Evolutionary conservation across 768 basidiomycete species (phyloP), one percentile per base, ranked within the genome.

Genomic region (Lentinula lateritia): DNA sequence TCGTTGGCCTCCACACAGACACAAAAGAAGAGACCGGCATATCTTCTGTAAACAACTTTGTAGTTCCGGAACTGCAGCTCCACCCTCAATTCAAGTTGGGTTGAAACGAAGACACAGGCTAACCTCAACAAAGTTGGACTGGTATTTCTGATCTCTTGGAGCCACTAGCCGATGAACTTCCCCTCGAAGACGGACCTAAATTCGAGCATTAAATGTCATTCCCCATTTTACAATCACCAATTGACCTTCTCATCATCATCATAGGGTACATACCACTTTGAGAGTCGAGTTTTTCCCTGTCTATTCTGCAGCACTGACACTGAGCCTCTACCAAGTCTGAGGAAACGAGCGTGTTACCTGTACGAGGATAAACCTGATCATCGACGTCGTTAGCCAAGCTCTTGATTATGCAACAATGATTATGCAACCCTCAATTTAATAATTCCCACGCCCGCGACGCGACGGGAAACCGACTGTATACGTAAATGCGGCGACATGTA

Each of bases 241-340:
- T 68, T 36, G 50, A 93, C 93, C 88, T 98, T 99, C 81, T 98
- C 97, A 67, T 99, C 97, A 70, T 99, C 97, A 67, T 98, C 95
- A 67, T 95, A 98, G 1, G 97, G 97, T 32, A 93, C 93, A 78
- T 98, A 98, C 96, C 96, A 99, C 75, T 98, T 98, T 9, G 93
- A 95, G 54, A 98, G 74, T 60, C 97, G 82, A 3, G 96, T 98
- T 78, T 99, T 99, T 16, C 97, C 97, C 78, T 99, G 97, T 43
- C 96, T 87, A 72, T 98, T 98, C 95, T 98, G 66, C 4, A 46
- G 9, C 20, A 16, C n/a, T n/a, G 63, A 48, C 6, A 38, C 13
- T 58, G 4, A 58, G 38, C 12, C 28, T 8, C 8, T 45, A 46
- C 18, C 10, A 15, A 23, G 28, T 41, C 16, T 18, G 13, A 35